Base-by-base conservation (phyloP, 2,329 filamentous ascomycete genomes). In the Coniochaeta sp. region DNA sequence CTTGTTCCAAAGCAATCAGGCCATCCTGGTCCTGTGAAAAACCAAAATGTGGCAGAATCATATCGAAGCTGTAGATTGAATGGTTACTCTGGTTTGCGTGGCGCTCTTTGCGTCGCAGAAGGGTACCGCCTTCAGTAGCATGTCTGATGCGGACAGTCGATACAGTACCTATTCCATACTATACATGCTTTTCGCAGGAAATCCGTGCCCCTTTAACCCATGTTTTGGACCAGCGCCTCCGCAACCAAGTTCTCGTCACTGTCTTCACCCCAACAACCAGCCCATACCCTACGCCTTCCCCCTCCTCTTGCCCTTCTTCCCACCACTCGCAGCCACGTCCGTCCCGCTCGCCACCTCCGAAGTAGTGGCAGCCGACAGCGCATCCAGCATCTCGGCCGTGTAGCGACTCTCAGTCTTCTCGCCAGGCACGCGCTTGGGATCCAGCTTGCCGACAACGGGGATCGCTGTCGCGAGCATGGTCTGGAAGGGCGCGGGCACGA, bases 401-500 rank as follows among this genome's bases (percentile, higher is more conserved):
- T 74, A 74, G 8, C 64, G 62, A 6, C 64, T 52, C 6, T 28
- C 14, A 31, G 22, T 28, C 8, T 76, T 63, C 38, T 76, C 69
- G 43, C 70, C 65, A 1, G 72, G 59, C n/a, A 79, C 79, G 60
- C 81, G 79, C 71, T 83, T 82, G 40, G 86, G 82, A 67, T 93
- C 90, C 34, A 81, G 80, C 66, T 79, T 80, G 58, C 87, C 89
- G 63, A 93, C 81, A 34, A 82, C 70, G 1, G 86, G 83, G 3
- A 93, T 79, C 44, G 82, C 80, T n/a, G 81, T 81, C 12, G 89
- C 89, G 56, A 95, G 78, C 76, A 90, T 85, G 70, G 87, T 83
- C 80, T 95, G 90, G 75, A 95, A 93, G 6, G 90, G 90, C 65
- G 84, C 78, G 9, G 85, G 82, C 54, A 92, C 82, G 71, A 95